Evolutionary conservation across 345 rosid species (phyloP).

Genomic region (Murraya paniculata): DNA sequence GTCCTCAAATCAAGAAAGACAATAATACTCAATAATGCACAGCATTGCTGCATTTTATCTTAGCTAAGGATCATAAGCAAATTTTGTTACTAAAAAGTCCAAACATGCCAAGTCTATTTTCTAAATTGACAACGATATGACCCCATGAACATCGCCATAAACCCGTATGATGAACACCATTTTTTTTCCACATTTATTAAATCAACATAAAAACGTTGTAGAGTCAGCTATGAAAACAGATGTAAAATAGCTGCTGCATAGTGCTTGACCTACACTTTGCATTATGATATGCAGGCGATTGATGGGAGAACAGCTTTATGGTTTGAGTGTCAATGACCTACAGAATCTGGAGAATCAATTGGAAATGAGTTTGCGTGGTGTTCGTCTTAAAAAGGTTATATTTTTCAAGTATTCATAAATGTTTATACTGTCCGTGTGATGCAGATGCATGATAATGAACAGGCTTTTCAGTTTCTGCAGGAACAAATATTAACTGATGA

Average conservation of each 20-base stretch:
- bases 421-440: background rate
- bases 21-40: too few relatives aligned
- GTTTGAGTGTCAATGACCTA: slow-evolving; percentile 51
- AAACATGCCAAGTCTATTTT: too few relatives aligned
- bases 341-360: slow-evolving; percentile 58
- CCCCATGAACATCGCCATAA: background rate
- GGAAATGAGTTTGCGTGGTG: slow-evolving; percentile 59
- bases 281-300: slow-evolving; percentile 42
- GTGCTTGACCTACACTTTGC: background rate
- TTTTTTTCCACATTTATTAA: too few relatives aligned
- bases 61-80: too few relatives aligned
- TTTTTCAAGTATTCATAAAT: background rate
- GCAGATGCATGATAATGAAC: background rate
- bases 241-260: background rate
- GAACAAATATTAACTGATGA: slow-evolving; percentile 49
- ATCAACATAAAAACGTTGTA: background rate
- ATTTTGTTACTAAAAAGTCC: too few relatives aligned
- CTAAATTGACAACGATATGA: too few relatives aligned
- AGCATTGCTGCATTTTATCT: too few relatives aligned
- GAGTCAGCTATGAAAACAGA: background rate
- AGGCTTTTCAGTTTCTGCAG: slow-evolving; percentile 30
- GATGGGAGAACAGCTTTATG: slow-evolving; percentile 77
- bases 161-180: background rate
- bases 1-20: too few relatives aligned
- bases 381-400: slow-evolving; percentile 63